Evolutionary conservation across 345 rosid species (phyloP), one percentile per base, ranked within the genome.

Genomic region (Eucalyptus sp.): DNA sequence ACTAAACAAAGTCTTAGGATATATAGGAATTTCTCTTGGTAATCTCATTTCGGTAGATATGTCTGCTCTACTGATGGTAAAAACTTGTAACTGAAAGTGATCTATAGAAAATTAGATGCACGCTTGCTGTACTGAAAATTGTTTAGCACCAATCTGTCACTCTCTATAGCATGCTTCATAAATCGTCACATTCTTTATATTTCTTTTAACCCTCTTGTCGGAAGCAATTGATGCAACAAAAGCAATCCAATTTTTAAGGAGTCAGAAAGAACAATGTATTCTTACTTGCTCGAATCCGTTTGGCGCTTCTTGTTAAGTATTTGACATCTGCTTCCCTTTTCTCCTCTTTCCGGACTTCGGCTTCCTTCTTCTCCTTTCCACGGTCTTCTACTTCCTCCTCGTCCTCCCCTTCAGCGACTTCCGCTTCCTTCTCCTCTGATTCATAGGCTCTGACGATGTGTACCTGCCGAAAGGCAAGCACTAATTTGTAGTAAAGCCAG

Each of bases 361-460:
- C 44, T 50, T 84, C 22, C 64, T n/a, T 43, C 22, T 86, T 43
- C 22, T 86, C 86, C 14, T 84, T 86, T n/a, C 64, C 92, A 16
- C 29, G n/a, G 13, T 50, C 86, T 52, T 48, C 24, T 85, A 24
- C 29, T 37, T 51, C 29, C 64, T 50, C 58, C 44, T 27, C 46
- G 7, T 89, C 46, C 64, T n/a, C 58, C 6, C 5, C 87, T 31
- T 90, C 76, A 6, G 83, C 27, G 48, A 41, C 83, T 41, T 6
- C 48, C 8, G 80, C 91, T 49, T 88, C 89, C 22, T 86, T 64
- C 84, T 90, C 91, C 51, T 86, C 94, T 18, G 90, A 87, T 29
- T 85, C 90, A 25, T 91, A 89, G 37, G 91, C 95, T 90, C 94
- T 91, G 85, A 93, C 86, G 54, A 94, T 92, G 86, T 89, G 88